phyloP scores from a whole-genome alignment of 2,329 filamentous ascomycete genomes.

The Nemania abortiva region DNA sequence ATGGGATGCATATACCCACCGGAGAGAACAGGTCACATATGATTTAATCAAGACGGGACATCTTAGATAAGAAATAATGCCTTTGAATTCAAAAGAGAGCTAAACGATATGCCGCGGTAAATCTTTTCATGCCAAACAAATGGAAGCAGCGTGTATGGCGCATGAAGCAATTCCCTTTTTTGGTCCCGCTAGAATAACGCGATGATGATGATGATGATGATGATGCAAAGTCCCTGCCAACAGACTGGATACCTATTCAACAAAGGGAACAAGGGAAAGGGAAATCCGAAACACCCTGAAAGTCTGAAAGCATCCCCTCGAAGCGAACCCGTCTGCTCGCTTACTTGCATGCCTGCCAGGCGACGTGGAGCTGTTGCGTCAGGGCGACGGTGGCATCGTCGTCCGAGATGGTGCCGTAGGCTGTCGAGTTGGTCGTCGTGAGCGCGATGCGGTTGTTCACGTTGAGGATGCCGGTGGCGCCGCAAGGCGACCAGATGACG shows the following conservation, averaged over 20 bases:
- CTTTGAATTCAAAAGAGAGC: conserved; percentile 26
- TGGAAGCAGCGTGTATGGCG: conserved; percentile 13
- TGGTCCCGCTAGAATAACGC: conserved; percentile 26
- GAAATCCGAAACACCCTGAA: no score
- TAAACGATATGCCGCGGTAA: conserved; percentile 31
- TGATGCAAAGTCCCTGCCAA: not conserved
- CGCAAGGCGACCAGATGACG: conserved; percentile 61
- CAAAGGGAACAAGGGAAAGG: not conserved
- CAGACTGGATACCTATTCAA: not conserved
- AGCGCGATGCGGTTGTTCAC: conserved; percentile 61
- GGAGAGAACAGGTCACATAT: not conserved
- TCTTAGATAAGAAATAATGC: conserved; percentile 18
- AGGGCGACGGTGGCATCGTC: conserved; percentile 60
- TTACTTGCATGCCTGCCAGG: conserved; percentile 54
- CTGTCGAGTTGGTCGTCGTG: conserved; percentile 53
- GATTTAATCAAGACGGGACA: not conserved
- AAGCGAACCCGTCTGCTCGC: not conserved
- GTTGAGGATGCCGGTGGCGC: conserved; percentile 60
- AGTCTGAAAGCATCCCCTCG: not conserved
- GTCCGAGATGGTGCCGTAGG: conserved; percentile 58
- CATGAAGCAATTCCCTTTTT: conserved; percentile 26
- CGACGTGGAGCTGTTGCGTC: conserved; percentile 59
- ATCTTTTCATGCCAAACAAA: conserved; percentile 23
- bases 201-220: conserved; percentile 4
- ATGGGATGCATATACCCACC: not conserved